Base-by-base conservation (phyloP, 805 yeast species). In the Saturnispora saitoi region DNA sequence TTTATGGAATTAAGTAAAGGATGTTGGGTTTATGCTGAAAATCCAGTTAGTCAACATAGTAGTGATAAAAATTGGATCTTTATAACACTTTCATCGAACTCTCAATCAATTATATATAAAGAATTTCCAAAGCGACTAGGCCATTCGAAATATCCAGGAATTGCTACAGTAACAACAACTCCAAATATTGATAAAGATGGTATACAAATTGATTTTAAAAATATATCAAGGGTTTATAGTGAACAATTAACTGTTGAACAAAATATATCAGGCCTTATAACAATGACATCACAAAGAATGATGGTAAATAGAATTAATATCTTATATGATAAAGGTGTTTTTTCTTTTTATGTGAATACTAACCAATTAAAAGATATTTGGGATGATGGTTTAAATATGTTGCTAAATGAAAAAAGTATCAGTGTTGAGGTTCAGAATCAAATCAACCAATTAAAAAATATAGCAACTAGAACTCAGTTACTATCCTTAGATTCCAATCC, bases 1-100 rank as follows among this genome's bases (percentile, higher is more conserved):
- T 78, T 83, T 42, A 64, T 84, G 49, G 81, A 80, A 58, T 65
- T 87, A 43, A 78, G 87, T 26, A 80, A 76, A 57, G 95, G 95
- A 1, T 75, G 85, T 2, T 87, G 95, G 95, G 90, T 84, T 12
- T 83, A 71, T 59, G 73, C 81, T 1, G 83, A 80, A 32, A 68
- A 73, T 46, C 88, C 84, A 24, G 51, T 55, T 44, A 61, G 55
- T 11, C 37, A 52, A 3, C 30, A 50, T 10, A 49, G 49, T 42
- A 38, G 43, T 4, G 48, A 52, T 30, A 51, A 54, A 32, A 45
- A 43, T 10, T 56, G 51, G 42, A 80, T 72, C 60, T 85, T 76
- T 59, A 70, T 83, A 43, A 68, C 78, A 9, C 64, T 86, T 39
- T 81, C 90, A 2, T 85, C 90, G 11, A 81, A 83, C 59, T 75